Percentiles rank a stretch among this genome's conserved stretches.
phyloP scores from a whole-genome alignment of 2,329 filamentous ascomycete species.

The Drechslera avenae region DNA sequence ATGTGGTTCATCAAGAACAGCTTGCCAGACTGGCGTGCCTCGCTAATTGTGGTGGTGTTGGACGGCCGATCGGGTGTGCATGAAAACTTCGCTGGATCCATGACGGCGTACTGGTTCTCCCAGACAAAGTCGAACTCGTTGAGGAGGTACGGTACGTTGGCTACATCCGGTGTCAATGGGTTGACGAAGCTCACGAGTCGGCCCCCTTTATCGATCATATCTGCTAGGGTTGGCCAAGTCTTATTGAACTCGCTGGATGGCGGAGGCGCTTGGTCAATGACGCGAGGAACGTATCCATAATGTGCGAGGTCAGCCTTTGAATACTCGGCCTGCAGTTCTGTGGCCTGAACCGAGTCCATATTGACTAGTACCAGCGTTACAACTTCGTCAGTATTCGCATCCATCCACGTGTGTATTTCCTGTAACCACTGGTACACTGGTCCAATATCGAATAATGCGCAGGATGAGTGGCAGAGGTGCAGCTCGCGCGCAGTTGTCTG shows the following conservation, averaged over 20 bases:
- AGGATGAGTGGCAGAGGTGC: slow-evolving; percentile 71
- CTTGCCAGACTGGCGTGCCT: slow-evolving; percentile 58
- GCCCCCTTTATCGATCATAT: slow-evolving; percentile 66
- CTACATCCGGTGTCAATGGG: slow-evolving; percentile 44
- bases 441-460: slow-evolving; percentile 70
- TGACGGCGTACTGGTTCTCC: slow-evolving; percentile 72
- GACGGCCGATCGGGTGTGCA: slow-evolving; percentile 71
- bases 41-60: slow-evolving; percentile 49
- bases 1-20: slow-evolving; percentile 81
- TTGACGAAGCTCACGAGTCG: slow-evolving; percentile 72
- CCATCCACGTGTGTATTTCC: slow-evolving; percentile 69
- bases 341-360: slow-evolving; percentile 60
- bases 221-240: slow-evolving; percentile 71
- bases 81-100: slow-evolving; percentile 66
- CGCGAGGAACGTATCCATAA: slow-evolving; percentile 46
- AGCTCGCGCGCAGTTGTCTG: slow-evolving; percentile 49
- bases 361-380: slow-evolving; percentile 75
- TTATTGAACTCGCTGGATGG: slow-evolving; percentile 52
- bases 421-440: slow-evolving; percentile 66
- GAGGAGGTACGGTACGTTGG: slow-evolving; percentile 61
- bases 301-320: slow-evolving; percentile 58
- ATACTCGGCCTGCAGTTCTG: slow-evolving; percentile 57
- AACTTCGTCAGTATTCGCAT: slow-evolving; percentile 70
- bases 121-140: slow-evolving; percentile 69
- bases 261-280: slow-evolving; percentile 58